Conservation (phyloP, 2,329 filamentous ascomycete species). For the Diaporthe sp. region DNA sequence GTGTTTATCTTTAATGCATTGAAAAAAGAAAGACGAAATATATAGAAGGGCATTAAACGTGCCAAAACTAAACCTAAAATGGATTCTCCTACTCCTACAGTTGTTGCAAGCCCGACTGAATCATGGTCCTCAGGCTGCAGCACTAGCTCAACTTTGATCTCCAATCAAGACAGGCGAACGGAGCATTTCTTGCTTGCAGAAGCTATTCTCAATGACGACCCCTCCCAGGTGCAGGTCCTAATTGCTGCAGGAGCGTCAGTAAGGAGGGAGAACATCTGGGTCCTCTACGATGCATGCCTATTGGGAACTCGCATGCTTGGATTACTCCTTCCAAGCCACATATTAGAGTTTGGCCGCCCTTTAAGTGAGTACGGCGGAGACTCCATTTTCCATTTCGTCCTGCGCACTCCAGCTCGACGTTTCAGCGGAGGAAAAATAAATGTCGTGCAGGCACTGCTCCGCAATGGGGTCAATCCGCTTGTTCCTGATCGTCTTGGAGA, state of each 20-base stretch:
- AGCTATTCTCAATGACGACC: too few species aligned
- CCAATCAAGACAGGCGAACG: too few species aligned
- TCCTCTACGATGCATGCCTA: neutral
- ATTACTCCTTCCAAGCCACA: neutral
- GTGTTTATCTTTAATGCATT: too few species aligned
- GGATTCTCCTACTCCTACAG: neutral
- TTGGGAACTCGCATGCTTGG: neutral
- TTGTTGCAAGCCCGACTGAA: neutral
- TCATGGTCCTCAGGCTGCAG: constrained; percentile 3
- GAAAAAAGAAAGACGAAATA: too few species aligned
- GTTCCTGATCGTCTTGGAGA: neutral
- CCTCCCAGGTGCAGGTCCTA: too few species aligned
- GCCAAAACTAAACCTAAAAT: neutral
- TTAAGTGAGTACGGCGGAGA: neutral
- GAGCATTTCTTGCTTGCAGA: too few species aligned
- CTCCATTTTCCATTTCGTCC: neutral
- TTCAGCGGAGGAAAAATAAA: neutral
- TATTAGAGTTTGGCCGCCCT: neutral
- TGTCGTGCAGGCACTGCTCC: neutral
- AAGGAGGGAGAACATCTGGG: neutral
- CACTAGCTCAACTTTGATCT: neutral
- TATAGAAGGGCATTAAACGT: too few species aligned
- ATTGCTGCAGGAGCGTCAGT: too few species aligned
- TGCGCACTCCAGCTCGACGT: neutral
- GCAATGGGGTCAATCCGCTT: neutral